Evolutionary conservation across 2,329 filamentous ascomycete species (phyloP), one percentile per base, ranked within the genome.

Genomic region (Alternaria hordeiaustralica): DNA sequence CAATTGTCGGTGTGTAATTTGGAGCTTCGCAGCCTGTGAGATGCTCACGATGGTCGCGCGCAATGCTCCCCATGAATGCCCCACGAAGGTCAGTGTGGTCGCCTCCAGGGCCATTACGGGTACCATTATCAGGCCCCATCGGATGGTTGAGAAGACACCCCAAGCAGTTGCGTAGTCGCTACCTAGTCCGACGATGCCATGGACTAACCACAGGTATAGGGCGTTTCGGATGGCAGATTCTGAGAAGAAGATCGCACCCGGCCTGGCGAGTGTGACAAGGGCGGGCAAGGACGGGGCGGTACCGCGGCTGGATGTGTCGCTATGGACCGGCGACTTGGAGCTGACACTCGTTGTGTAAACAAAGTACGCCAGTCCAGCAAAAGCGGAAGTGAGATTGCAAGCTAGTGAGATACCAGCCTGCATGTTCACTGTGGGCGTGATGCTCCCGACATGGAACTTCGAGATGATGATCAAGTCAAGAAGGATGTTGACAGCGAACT

Each of bases 81-180:
- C 89, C 15, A 91, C 83, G 70, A 92, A 92, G 0, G 88, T 83
- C 0, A 90, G 79, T 0, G 88, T 84, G 0, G 90, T 90, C 3
- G 87, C 87, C 75, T 93, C 89, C 0, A 92, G 81, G 0, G 89
- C 85, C 64, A 88, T 86, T 0, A 93, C 88, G 0, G 90, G 90
- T 0, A 92, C 89, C 90, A 93, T 93, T 28, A 93, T 81, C 1
- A 93, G 81, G 0, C 90, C 90, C 90, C 90, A 92, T 13, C 90
- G 85, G 45, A 93, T 92, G 0, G 89, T 92, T 59, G 87, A 90
- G 80, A 93, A 93, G 10, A 92, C 82, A 2, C 89, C 88, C 90
- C 90, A 93, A 0, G 90, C 89, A 0, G 90, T 92, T 0, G 89
- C 88, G 74, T 93, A 93, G 7, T 87, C 84, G 0, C 81, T 78